phyloP scores from a whole-genome alignment of 495 filamentous ascomycete species.

The Darksidea phi region DNA sequence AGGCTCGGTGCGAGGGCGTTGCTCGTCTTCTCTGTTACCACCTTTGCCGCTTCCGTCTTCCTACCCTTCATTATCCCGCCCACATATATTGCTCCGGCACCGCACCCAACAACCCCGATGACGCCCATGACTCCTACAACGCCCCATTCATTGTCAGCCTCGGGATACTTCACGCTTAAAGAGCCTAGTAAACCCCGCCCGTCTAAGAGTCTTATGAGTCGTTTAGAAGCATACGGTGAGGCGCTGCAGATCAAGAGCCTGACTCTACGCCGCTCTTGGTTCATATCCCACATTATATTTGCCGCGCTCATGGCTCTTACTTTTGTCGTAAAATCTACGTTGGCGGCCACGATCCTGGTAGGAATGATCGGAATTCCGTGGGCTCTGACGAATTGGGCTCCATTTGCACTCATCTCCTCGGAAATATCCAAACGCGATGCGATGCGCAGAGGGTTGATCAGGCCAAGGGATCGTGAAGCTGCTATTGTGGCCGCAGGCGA shows the following conservation, averaged over 20 bases:
- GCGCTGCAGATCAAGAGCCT: constrained; percentile 71
- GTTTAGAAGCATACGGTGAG: constrained; percentile 32
- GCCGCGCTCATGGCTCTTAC: constrained; percentile 75
- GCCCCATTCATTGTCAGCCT: constrained; percentile 1
- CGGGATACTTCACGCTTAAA: constrained; percentile 7
- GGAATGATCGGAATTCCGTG: constrained; percentile 80
- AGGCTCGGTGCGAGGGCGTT: constrained; percentile 79
- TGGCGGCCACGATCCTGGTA: constrained; percentile 69
- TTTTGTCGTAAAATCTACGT: constrained; percentile 66
- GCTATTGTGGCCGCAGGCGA: constrained; percentile 41
- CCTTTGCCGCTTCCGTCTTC: constrained; percentile 73
- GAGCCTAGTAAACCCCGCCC: constrained; percentile 11
- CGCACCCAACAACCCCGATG: constrained; percentile 12
- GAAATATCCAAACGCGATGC: constrained; percentile 80
- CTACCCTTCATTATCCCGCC: constrained; percentile 80
- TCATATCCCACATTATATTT: constrained; percentile 77
- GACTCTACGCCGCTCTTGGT: constrained; percentile 82
- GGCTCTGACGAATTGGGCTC: constrained; percentile 87
- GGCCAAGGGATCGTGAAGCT: constrained; percentile 36
- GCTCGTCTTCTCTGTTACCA: constrained; percentile 80
- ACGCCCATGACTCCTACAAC: constrained; percentile 21
- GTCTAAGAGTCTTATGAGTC: constrained; percentile 7
- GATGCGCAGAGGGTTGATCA: constrained; percentile 57
- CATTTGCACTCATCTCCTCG: constrained; percentile 85
- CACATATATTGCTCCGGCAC: constrained; percentile 56